Conservation (phyloP, 1,139 yeast species). For the Geotrichum candidum region DNA sequence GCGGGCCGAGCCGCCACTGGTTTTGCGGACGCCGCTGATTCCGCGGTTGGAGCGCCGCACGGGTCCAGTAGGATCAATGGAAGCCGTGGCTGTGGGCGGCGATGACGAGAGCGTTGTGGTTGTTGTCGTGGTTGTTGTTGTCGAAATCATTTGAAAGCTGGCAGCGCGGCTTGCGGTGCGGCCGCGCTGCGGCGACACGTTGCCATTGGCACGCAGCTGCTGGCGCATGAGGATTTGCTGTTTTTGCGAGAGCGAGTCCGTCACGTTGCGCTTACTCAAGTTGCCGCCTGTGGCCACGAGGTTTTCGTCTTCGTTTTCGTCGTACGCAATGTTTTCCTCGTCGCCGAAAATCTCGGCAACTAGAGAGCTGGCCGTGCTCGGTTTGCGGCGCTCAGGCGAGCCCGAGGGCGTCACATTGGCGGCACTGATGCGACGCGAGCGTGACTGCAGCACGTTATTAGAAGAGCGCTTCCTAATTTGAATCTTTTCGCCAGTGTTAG, state of each 20-base stretch:
- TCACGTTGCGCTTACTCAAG: slow-evolving; percentile 7
- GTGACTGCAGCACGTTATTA: slow-evolving; percentile 1
- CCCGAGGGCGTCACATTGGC: slow-evolving; percentile 10
- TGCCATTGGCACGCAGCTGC: slow-evolving; percentile 10
- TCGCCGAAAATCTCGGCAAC: slow-evolving; percentile 3
- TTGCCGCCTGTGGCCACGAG: neutral
- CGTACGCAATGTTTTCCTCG: neutral
- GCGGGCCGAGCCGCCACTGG: slow-evolving; percentile 1
- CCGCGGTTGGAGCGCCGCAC: slow-evolving; percentile 8
- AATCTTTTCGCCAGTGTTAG: neutral
- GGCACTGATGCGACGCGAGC: slow-evolving; percentile 5
- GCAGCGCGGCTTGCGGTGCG: slow-evolving; percentile 22
- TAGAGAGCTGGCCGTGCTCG: neutral
- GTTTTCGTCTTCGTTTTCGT: neutral
- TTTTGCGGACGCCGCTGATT: slow-evolving; percentile 11
- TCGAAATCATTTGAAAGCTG: slow-evolving; percentile 44
- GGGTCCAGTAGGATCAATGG: neutral
- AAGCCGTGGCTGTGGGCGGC: slow-evolving; percentile 24
- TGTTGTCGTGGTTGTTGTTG: slow-evolving; percentile 47
- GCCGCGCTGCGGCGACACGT: neutral
- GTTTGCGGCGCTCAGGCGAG: slow-evolving; percentile 14
- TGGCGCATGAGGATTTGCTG: slow-evolving; percentile 12
- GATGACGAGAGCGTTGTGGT: slow-evolving; percentile 42
- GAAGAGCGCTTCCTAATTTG: neutral
- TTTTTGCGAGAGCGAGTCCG: slow-evolving; percentile 11